Base-by-base conservation (phyloP, 1,284 basidiomycete genomes). In the Irpex rosettiformis region DNA sequence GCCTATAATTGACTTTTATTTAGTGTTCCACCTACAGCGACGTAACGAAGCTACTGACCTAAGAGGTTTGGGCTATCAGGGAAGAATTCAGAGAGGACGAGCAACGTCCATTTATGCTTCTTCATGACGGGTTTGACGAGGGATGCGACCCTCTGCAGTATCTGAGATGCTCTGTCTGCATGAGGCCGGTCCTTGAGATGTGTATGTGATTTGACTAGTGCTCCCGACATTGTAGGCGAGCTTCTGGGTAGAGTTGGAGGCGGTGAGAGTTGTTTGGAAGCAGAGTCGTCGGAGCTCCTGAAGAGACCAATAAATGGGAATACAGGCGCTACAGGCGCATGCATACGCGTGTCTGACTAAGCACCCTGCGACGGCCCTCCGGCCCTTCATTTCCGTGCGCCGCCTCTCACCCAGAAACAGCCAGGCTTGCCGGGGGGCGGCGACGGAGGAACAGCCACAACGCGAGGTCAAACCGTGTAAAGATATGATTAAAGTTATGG, bases 71-170 rank as follows among this genome's bases (percentile, higher is more conserved):
- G 81, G 58, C 85, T 83, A 10, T 86, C 80, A 0, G 93, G 94
- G 64, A 92, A 89, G 78, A 96, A 95, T 71, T 96, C 94, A 11
- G 88, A 79, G 13, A 96, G 81, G 0, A 84, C 79, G n/a, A 92
- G 92, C 6, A 96, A 78, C 30, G 81, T 78, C 93, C 93, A 95
- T 4, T 75, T 75, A 64, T 88, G 86, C 65, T 88, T 92, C 60
- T 84, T 77, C 93, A 95, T 95, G 65, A 96, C 91, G 3, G 93
- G 93, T 70, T 94, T 94, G 49, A 94, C 92, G 55, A 92, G 79
- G 13, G 88, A 88, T 0, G 91, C 89, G 29, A 91, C 79, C 64
- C 84, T 82, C 69, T 93, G 85, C 28, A 95, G 79, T 61, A 91
- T 76, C 13, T 76, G 67, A 29, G 89, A 74, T 24, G 89, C 88